Percentiles rank a stretch among this genome's conserved stretches.
Conservation (phyloP, 2,329 filamentous ascomycete genomes). For the Aphanocladium album region DNA sequence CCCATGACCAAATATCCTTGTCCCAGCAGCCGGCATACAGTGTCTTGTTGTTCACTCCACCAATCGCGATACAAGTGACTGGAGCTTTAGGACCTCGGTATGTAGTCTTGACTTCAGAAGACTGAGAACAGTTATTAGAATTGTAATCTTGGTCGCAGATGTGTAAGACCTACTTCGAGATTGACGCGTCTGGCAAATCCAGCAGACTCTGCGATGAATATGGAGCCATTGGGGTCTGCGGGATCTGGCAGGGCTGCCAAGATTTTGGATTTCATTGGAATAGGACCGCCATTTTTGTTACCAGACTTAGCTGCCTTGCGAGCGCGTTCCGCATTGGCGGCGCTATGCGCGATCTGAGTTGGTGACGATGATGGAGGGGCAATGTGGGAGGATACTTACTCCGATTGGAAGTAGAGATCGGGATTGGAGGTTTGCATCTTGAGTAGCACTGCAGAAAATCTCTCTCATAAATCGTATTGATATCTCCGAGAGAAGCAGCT, state of each 20-base stretch:
- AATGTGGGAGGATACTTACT: slow-evolving; percentile 49
- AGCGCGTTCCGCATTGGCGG: slow-evolving; percentile 41
- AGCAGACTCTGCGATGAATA: slow-evolving; percentile 85
- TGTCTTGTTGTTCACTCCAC: slow-evolving; percentile 48
- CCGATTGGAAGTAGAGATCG: slow-evolving; percentile 87
- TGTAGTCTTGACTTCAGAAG: slow-evolving; percentile 29
- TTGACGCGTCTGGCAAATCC: slow-evolving; percentile 70
- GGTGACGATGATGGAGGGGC: slow-evolving; percentile 26
- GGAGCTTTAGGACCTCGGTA: slow-evolving; percentile 77
- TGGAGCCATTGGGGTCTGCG: slow-evolving; percentile 45
- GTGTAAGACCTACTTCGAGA: slow-evolving; percentile 56
- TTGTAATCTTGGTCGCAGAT: neutral
- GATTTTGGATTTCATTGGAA: slow-evolving; percentile 79
- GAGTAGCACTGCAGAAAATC: neutral
- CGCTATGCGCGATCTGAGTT: slow-evolving; percentile 30
- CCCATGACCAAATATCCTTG: slow-evolving; percentile 85
- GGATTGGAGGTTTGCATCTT: slow-evolving; percentile 61
- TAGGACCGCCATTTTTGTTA: slow-evolving; percentile 79
- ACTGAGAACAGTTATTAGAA: slow-evolving; percentile 18
- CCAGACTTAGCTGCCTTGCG: slow-evolving; percentile 64
- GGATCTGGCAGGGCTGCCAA: slow-evolving; percentile 69
- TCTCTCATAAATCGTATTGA: neutral
- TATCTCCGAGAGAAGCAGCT: neutral
- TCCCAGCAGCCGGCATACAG: slow-evolving; percentile 93
- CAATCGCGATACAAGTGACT: slow-evolving; percentile 69